phyloP scores from a whole-genome alignment of 225 moss, liverwort and hornwort species.

The Takakia lepidozioides region DNA sequence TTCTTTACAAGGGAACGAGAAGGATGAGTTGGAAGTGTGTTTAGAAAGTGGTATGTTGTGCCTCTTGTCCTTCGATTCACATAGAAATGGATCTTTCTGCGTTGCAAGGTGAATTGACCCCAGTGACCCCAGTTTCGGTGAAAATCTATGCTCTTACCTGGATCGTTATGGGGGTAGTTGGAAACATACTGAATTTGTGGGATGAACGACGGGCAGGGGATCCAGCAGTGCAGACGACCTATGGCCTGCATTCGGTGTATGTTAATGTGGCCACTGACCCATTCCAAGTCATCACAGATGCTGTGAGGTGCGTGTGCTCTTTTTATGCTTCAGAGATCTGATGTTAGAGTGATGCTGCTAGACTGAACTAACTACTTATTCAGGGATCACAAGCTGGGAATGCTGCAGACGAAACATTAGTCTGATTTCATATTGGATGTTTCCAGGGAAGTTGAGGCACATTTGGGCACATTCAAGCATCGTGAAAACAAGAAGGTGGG shows the following conservation, averaged over 20 bases:
- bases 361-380: too few relatives aligned
- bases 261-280: conserved; percentile 69
- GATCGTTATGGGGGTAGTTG: too few relatives aligned
- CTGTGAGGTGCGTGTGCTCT: conserved; percentile 52
- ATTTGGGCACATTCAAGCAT: conserved; percentile 59
- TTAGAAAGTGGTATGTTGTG: conserved; percentile 77
- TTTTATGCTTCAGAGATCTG: background rate
- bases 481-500: conserved; percentile 67
- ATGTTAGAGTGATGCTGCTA: too few relatives aligned
- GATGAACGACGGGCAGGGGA: too few relatives aligned
- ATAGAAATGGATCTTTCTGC: too few relatives aligned
- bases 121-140: too few relatives aligned
- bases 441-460: conserved; percentile 68
- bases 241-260: conserved; percentile 54
- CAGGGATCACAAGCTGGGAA: background rate
- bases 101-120: too few relatives aligned
- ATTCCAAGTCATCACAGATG: conserved; percentile 70
- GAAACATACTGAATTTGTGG: too few relatives aligned
- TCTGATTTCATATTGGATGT: too few relatives aligned
- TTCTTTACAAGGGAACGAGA: conserved; percentile 66
- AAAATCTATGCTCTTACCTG: too few relatives aligned
- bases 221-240: conserved; percentile 44
- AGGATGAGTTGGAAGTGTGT: conserved; percentile 70
- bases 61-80: background rate
- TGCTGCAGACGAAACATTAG: too few relatives aligned